These are phyloP conservation scores for Xylaria sp. DNA, from an alignment of 2,329 filamentous ascomycete species.

Conservation along the genomic window DNA sequence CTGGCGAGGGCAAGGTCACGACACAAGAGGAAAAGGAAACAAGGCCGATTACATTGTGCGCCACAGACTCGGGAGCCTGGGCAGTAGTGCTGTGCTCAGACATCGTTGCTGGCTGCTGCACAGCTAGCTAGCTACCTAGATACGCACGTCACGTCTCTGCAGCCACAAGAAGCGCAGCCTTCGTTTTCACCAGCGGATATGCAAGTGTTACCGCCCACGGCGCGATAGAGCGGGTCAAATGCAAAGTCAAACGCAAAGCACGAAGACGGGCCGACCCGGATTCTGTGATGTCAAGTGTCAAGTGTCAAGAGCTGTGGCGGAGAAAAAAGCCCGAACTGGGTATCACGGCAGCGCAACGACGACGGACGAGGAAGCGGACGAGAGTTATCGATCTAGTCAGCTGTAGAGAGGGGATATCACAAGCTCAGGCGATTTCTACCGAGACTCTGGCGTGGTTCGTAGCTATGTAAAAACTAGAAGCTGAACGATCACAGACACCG, in stretches of 20 bases:
- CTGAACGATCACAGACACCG: background rate
- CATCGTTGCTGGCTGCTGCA: slow-evolving; percentile 38
- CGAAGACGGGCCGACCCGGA: slow-evolving; percentile 46
- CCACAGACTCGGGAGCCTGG: slow-evolving; percentile 43
- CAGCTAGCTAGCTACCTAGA: slow-evolving; percentile 19
- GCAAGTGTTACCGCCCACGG: slow-evolving; percentile 39
- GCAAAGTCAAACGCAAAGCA: slow-evolving; percentile 33
- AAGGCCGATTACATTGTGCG: slow-evolving; percentile 46
- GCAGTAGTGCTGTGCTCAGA: slow-evolving; percentile 45
- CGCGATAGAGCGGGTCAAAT: slow-evolving; percentile 37
- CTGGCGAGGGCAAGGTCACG: background rate
- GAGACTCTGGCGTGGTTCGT: background rate
- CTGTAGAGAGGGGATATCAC: slow-evolving; percentile 1
- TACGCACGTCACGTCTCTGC: slow-evolving; percentile 36
- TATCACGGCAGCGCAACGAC: slow-evolving; percentile 34
- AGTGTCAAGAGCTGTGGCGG: slow-evolving; percentile 30
- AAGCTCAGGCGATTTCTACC: background rate
- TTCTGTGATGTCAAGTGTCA: slow-evolving; percentile 31
- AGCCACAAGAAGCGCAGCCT: slow-evolving; percentile 40
- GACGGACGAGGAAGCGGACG: slow-evolving; percentile 3
- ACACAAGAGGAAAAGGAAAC: slow-evolving; percentile 5
- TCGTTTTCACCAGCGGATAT: slow-evolving; percentile 32
- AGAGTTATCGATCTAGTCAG: background rate
- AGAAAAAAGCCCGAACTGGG: slow-evolving; percentile 32
- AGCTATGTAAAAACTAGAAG: background rate